phyloP scores from a whole-genome alignment of 306 rosid species.

The Gastrolobium villosum region DNA sequence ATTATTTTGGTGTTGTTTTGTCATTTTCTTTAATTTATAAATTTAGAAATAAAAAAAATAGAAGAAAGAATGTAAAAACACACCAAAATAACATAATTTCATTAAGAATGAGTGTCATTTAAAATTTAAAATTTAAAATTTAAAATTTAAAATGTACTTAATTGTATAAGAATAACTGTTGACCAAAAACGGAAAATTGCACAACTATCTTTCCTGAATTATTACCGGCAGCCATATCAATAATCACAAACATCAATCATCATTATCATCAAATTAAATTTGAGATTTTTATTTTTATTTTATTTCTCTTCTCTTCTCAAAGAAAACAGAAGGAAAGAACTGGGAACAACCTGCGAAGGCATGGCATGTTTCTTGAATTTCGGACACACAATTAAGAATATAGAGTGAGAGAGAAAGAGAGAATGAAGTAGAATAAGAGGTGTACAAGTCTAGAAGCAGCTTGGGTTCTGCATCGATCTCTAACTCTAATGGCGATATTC shows the following conservation, averaged over 20 bases:
- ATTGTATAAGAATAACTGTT: no score
- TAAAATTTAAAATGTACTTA: no score
- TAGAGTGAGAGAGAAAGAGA: not conserved
- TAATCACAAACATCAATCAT: not conserved
- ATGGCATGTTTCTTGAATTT: conserved; percentile 17
- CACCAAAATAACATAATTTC: no score
- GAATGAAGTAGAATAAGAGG: not conserved
- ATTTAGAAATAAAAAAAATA: no score
- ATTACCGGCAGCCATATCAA: not conserved
- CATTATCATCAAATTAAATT: not conserved
- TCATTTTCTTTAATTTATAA: no score
- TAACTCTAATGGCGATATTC: conserved; percentile 57
- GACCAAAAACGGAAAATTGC: no score
- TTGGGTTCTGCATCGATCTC: not conserved
- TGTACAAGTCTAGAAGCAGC: not conserved
- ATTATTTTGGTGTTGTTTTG: no score
- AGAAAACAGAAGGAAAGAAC: not conserved
- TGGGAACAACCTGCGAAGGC: conserved; percentile 21
- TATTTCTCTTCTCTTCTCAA: not conserved
- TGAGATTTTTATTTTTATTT: not conserved
- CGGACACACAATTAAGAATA: conserved; percentile 30
- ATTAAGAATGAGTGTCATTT: no score
- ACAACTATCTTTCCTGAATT: not conserved
- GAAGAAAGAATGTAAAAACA: no score
- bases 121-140: no score